Percentiles rank a stretch among this genome's conserved stretches.
Conservation (phyloP, 345 rosid genomes). For the Ceriops zippeliana region DNA sequence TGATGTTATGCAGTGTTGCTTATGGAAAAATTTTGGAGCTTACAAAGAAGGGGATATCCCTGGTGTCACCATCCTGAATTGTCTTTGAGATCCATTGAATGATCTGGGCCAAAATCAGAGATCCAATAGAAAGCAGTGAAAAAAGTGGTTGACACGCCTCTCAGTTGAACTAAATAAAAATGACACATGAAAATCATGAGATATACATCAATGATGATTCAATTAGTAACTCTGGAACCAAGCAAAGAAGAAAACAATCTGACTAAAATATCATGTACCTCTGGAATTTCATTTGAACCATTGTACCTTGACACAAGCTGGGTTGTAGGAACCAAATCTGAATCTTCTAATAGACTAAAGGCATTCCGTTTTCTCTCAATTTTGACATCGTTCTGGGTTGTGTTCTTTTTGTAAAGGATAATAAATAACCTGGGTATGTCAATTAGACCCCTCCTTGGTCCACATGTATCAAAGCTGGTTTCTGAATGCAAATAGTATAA, state of each 20-base stretch:
- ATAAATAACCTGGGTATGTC: constrained; percentile 79
- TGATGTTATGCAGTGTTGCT: neutral
- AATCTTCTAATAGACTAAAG: constrained; percentile 47
- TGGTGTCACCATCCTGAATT: constrained; percentile 79
- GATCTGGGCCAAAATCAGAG: constrained; percentile 47
- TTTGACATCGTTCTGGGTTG: constrained; percentile 40
- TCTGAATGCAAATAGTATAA: constrained; percentile 81
- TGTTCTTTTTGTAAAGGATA: constrained; percentile 75
- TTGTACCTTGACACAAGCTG: constrained; percentile 90
- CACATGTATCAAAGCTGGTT: constrained; percentile 80
- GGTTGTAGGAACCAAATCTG: constrained; percentile 71
- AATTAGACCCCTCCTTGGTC: constrained; percentile 64
- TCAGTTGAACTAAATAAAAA: neutral
- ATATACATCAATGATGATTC: no score
- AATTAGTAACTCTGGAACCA: neutral
- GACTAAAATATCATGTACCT: constrained; percentile 38
- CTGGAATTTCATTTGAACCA: constrained; percentile 59
- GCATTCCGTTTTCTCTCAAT: constrained; percentile 45
- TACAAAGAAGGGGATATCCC: constrained; percentile 80
- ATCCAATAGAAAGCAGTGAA: neutral
- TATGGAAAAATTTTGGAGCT: constrained; percentile 16
- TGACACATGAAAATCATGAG: neutral
- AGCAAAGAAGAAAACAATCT: neutral
- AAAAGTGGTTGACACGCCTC: neutral
- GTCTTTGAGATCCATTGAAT: constrained; percentile 69